Evolutionary conservation across 345 rosid species (phyloP).

Genomic region (Citrus reticulata): DNA sequence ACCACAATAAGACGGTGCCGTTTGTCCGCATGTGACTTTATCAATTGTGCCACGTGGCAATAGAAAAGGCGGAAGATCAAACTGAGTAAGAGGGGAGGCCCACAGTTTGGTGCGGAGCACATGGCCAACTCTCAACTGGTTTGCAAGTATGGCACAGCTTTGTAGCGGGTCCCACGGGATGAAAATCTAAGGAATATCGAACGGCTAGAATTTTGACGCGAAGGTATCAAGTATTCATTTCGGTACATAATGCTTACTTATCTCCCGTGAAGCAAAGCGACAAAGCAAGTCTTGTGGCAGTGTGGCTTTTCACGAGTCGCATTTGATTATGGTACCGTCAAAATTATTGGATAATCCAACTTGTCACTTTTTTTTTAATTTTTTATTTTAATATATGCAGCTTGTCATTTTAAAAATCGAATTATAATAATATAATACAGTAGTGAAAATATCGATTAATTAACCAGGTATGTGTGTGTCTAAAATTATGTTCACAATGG

Average conservation of each 20-base stretch:
- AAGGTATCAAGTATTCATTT: not conserved
- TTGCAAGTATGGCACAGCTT: not conserved
- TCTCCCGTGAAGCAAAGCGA: constrained; percentile 13
- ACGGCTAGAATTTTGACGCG: not conserved
- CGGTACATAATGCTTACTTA: not conserved
- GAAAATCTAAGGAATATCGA: not conserved
- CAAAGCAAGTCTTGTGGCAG: not conserved
- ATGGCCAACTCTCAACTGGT: not conserved
- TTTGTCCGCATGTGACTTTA: constrained; percentile 4
- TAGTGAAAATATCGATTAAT: too few species aligned
- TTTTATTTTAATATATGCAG: not conserved
- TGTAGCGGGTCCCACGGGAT: not conserved
- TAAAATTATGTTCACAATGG: not conserved
- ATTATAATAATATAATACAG: too few species aligned
- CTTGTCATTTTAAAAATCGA: not conserved
- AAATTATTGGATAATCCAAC: not conserved
- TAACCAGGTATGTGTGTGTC: too few species aligned
- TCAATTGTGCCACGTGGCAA: not conserved
- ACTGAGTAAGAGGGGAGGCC: not conserved
- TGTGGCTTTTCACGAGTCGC: not conserved
- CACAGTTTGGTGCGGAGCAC: not conserved
- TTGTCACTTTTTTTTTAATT: not conserved
- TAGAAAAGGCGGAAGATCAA: not conserved
- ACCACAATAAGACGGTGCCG: not conserved
- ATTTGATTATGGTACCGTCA: not conserved